Percentiles rank a stretch among this genome's conserved stretches.
Conservation (phyloP, 2,329 filamentous ascomycete genomes). For the Hysterium pulicare region DNA sequence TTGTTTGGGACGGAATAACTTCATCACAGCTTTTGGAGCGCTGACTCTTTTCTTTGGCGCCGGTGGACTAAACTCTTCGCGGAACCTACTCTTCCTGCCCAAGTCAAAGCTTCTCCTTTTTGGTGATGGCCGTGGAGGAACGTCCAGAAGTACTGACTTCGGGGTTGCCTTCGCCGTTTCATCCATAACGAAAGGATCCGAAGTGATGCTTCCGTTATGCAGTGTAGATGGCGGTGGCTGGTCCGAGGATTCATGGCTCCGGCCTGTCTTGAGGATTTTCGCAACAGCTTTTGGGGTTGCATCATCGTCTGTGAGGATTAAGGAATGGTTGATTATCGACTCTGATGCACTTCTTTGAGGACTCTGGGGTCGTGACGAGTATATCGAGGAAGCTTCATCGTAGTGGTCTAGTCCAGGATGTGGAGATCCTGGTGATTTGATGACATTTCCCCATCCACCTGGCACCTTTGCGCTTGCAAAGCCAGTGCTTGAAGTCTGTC, state of each 20-base stretch:
- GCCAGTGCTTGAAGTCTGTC: slow-evolving; percentile 35
- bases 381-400: slow-evolving; percentile 36
- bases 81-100: slow-evolving; percentile 20
- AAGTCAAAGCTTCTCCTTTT: slow-evolving; percentile 1
- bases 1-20: slow-evolving; percentile 26
- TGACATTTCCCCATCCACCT: slow-evolving; percentile 36
- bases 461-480: slow-evolving; percentile 36
- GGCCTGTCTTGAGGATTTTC: too few species aligned
- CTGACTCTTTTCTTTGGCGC: slow-evolving; percentile 20
- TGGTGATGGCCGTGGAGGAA: slow-evolving; percentile 15
- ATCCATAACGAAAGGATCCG: background rate
- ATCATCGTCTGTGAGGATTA: too few species aligned
- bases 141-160: slow-evolving; percentile 10
- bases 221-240: background rate
- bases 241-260: background rate
- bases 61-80: slow-evolving; percentile 34
- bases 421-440: slow-evolving; percentile 12
- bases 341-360: slow-evolving; percentile 27
- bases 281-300: too few species aligned
- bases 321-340: slow-evolving; percentile 9
- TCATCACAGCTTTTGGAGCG: slow-evolving; percentile 25
- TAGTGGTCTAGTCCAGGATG: slow-evolving; percentile 9
- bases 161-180: slow-evolving; percentile 2
- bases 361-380: slow-evolving; percentile 38
- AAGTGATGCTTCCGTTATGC: background rate